phyloP scores from a whole-genome alignment of 2,329 filamentous ascomycete genomes.

The Pseudogymnoascus sp. region DNA sequence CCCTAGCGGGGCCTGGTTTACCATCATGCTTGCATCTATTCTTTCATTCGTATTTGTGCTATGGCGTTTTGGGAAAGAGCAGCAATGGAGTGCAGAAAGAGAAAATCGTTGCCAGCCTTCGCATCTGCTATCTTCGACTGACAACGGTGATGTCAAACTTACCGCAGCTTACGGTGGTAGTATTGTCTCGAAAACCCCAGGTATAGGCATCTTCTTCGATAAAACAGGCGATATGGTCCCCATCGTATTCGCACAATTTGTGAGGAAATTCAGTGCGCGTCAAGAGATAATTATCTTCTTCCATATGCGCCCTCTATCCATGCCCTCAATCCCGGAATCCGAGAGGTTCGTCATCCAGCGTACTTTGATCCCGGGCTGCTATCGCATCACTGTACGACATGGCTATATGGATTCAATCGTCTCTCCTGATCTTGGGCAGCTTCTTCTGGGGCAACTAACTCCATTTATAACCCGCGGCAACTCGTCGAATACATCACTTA shows the following conservation, averaged over 20 bases:
- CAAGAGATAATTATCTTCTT: constrained; percentile 69
- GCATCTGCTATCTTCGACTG: constrained; percentile 31
- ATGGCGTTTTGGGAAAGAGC: constrained; percentile 74
- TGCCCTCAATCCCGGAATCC: constrained; percentile 44
- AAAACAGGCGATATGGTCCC: constrained; percentile 62
- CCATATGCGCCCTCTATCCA: constrained; percentile 58
- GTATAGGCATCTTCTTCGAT: constrained; percentile 69
- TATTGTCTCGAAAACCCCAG: constrained; percentile 43
- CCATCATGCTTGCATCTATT: constrained; percentile 55
- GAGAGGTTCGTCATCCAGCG: constrained; percentile 41
- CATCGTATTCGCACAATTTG: constrained; percentile 64
- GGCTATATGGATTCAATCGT: constrained; percentile 69
- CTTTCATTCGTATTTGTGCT: constrained; percentile 61
- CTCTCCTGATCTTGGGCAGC: constrained; percentile 52
- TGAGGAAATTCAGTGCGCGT: constrained; percentile 60
- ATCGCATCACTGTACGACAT: constrained; percentile 62
- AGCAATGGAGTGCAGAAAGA: constrained; percentile 66
- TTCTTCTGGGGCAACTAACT: constrained; percentile 52
- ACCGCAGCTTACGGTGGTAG: constrained; percentile 33
- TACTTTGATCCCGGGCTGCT: constrained; percentile 50
- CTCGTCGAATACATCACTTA: constrained; percentile 17
- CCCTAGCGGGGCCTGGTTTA: constrained; percentile 73
- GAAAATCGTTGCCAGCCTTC: constrained; percentile 50
- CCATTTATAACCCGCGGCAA: constrained; percentile 38
- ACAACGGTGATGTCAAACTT: constrained; percentile 33